Evolutionary conservation across 306 rosid species (phyloP), one percentile per base, ranked within the genome.

Genomic region (Oemleria cerasiformis): DNA sequence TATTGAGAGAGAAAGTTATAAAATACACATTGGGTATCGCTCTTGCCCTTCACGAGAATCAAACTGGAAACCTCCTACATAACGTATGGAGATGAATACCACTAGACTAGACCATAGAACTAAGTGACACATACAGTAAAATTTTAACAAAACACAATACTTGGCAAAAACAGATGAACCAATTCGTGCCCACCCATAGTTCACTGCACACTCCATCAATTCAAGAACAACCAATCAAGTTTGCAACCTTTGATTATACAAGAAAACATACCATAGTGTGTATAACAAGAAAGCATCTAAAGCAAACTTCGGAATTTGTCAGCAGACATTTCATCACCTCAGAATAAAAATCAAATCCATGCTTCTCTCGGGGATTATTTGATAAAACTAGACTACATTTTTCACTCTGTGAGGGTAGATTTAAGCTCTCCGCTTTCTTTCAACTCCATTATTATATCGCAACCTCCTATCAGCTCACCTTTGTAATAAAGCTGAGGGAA

Each of bases 401-500:
- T 78, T 81, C 77, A 91, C 84, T 85, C 96, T 6, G 97, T 80
- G 40, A 94, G 82, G 21, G 92, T 76, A 8, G 88, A 84, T 74
- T 94, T 88, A 44, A 94, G 84, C 76, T 91, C 99, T 23, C 97
- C 95, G 63, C 72, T 89, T 66, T 72, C 74, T 65, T 71, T 81
- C 72, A 91, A 88, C 88, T 94, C 97, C 86, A 86, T 25, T 30
- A 94, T 72, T 30, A 94, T 91, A 68, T 94, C 99, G 9, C 92
- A 88, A 17, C 97, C 99, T 42, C 97, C 99, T 6, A 91, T 85
- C 65, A 94, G 86, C 78, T 91, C 97, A 63, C 96, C 84, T 83
- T 87, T 89, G 85, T 89, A 84, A 65, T 91, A 94, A 36, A 94
- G 92, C 81, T 89, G 99, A 15, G 99, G 99, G 81, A 75, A 94